Percentiles rank a stretch among this genome's conserved stretches.
Conservation (phyloP, 1,284 basidiomycete genomes). For the Marasmius tenuissimus region DNA sequence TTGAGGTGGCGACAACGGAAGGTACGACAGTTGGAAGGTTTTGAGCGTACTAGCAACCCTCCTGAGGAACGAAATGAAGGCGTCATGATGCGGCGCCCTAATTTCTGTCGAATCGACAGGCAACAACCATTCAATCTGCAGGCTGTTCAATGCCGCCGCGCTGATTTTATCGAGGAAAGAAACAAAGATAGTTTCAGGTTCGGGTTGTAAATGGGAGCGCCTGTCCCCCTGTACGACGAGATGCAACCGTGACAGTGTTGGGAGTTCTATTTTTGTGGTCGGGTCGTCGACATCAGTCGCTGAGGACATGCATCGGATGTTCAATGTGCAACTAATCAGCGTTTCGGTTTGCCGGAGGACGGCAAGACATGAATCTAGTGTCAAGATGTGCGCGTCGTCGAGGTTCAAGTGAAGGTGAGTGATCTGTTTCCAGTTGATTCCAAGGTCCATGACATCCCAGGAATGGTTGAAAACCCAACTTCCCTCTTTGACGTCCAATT, state of each 20-base stretch:
- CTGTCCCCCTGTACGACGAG: constrained; percentile 29
- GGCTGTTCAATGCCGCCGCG: neutral
- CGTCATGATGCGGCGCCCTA: constrained; percentile 6
- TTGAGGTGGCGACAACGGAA: constrained; percentile 34
- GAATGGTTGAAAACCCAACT: constrained; percentile 16
- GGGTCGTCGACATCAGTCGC: neutral
- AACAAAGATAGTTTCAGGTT: constrained; percentile 23
- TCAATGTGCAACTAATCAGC: constrained; percentile 31
- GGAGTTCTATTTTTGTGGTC: constrained; percentile 10
- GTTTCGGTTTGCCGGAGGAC: constrained; percentile 30
- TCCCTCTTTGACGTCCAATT: constrained; percentile 26
- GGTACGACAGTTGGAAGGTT: constrained; percentile 32
- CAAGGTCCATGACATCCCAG: constrained; percentile 23
- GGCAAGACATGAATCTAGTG: constrained; percentile 31
- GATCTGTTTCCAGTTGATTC: constrained; percentile 37
- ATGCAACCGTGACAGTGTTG: constrained; percentile 19
- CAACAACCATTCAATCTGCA: constrained; percentile 12
- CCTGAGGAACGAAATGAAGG: constrained; percentile 32
- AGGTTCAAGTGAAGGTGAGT: constrained; percentile 34
- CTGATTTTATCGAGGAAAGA: constrained; percentile 24
- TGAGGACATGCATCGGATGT: constrained; percentile 27
- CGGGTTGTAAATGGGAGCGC: neutral
- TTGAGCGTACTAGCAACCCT: constrained; percentile 24
- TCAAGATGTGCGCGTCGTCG: constrained; percentile 27
- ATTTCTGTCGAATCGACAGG: neutral